Conservation (phyloP, 208 protist species). For the Trypanosoma brucei region DNA sequence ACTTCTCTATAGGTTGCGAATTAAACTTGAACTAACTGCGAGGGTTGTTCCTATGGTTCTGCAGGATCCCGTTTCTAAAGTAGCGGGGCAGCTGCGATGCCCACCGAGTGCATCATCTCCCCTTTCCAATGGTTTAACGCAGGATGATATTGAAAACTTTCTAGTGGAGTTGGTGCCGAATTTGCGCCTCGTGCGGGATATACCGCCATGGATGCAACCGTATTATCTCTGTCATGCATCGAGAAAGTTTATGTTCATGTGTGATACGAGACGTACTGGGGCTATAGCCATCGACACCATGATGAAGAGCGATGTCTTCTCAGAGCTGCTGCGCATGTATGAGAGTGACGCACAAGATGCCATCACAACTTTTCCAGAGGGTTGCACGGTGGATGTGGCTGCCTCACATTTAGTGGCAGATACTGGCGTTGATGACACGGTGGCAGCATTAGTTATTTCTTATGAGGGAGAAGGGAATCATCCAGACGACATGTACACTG, state of each 20-base stretch:
- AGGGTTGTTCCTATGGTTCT: constrained; percentile 38
- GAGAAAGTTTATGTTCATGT: constrained; percentile 93
- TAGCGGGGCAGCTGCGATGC: constrained; percentile 28
- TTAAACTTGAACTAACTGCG: constrained; percentile 66
- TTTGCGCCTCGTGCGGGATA: constrained; percentile 74
- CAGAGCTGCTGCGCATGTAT: constrained; percentile 87
- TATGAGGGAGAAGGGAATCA: constrained; percentile 61
- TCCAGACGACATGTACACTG: constrained; percentile 58
- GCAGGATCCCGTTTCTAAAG: constrained; percentile 17
- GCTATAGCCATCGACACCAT: constrained; percentile 74
- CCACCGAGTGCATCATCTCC: constrained; percentile 67
- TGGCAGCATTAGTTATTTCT: constrained; percentile 50
- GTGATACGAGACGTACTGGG: constrained; percentile 70
- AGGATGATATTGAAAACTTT: constrained; percentile 82
- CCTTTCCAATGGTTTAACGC: constrained; percentile 73
- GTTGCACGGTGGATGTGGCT: constrained; percentile 71
- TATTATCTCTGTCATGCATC: constrained; percentile 90
- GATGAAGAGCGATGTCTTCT: constrained; percentile 86
- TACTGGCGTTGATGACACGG: constrained; percentile 57
- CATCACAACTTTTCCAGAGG: constrained; percentile 54
- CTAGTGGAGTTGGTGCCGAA: constrained; percentile 66
- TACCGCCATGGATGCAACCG: constrained; percentile 82
- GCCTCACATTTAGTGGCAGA: constrained; percentile 28
- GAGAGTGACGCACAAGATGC: constrained; percentile 80
- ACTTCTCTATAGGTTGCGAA: constrained; percentile 76